Evolutionary conservation across 768 basidiomycete genomes (phyloP).

Genomic region (Crepidotus variabilis): DNA sequence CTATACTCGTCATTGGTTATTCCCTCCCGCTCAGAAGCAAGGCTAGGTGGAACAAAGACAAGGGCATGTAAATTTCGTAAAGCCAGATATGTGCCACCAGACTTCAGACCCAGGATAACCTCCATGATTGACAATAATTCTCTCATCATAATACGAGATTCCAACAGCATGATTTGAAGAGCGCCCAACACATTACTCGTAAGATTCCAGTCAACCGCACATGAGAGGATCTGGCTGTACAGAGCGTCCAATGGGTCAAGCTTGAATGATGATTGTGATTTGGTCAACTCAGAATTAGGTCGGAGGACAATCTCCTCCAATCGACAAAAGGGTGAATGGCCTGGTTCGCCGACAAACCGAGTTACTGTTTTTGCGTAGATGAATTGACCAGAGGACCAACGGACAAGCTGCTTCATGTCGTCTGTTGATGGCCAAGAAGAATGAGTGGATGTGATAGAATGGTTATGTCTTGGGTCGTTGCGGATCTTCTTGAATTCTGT

Average conservation of each 20-base stretch:
- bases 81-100: background rate
- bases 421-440: slow-evolving; percentile 10
- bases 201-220: background rate
- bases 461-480: background rate
- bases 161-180: background rate
- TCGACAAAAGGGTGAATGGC: slow-evolving; percentile 7
- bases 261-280: background rate
- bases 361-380: too few species aligned
- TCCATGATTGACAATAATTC: background rate
- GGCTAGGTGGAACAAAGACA: background rate
- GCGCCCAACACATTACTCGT: background rate
- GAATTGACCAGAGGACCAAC: slow-evolving; percentile 13
- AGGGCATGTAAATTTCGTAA: background rate
- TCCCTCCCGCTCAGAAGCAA: background rate
- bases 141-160: background rate
- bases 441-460: background rate
- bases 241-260: slow-evolving; percentile 13
- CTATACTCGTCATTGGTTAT: background rate
- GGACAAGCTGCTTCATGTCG: slow-evolving; percentile 6
- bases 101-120: background rate
- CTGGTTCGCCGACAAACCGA: too few species aligned
- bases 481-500: too few species aligned
- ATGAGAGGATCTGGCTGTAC: slow-evolving; percentile 9
- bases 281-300: background rate
- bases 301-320: slow-evolving; percentile 12